Percentiles rank a stretch among this genome's conserved stretches.
Evolutionary conservation across 768 basidiomycete genomes (phyloP).

Genomic region (Suillus occidentalis): DNA sequence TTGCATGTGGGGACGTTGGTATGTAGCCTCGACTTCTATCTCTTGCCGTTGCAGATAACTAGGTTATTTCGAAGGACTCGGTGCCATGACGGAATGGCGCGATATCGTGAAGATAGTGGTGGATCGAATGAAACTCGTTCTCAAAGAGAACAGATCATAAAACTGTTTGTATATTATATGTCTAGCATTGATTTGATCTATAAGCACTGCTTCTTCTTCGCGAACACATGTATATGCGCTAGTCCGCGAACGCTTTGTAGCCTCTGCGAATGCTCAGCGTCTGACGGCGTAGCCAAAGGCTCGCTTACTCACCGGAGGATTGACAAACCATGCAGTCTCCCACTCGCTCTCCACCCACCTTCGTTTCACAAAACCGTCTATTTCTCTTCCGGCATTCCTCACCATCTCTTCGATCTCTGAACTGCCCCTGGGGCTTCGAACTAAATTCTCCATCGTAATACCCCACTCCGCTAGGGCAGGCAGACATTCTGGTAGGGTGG

Average conservation of each 20-base stretch:
- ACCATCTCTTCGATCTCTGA: conserved; percentile 55
- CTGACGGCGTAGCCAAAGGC: not conserved
- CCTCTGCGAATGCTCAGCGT: conserved; percentile 44
- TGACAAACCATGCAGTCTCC: conserved; percentile 93
- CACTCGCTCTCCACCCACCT: conserved; percentile 73
- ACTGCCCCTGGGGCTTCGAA: conserved; percentile 50
- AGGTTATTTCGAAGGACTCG: not conserved
- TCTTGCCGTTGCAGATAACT: not conserved
- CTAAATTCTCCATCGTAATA: conserved; percentile 59
- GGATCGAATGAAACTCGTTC: conserved; percentile 41
- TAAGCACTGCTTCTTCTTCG: conserved; percentile 44
- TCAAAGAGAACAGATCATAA: not conserved
- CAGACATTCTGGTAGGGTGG: conserved; percentile 54
- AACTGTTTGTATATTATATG: not conserved
- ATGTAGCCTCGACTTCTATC: conserved; percentile 22
- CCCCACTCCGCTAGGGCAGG: conserved; percentile 72
- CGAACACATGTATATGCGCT: conserved; percentile 88
- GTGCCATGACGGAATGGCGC: conserved; percentile 86
- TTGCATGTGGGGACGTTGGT: conserved; percentile 95
- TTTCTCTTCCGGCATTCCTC: conserved; percentile 51
- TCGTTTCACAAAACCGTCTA: conserved; percentile 60
- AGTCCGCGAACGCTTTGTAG: conserved; percentile 80
- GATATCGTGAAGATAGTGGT: conserved; percentile 81
- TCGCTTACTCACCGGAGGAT: conserved; percentile 66
- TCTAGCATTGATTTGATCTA: not conserved